Conservation (phyloP, 768 basidiomycete genomes). For the Candolleomyces efflorescens region DNA sequence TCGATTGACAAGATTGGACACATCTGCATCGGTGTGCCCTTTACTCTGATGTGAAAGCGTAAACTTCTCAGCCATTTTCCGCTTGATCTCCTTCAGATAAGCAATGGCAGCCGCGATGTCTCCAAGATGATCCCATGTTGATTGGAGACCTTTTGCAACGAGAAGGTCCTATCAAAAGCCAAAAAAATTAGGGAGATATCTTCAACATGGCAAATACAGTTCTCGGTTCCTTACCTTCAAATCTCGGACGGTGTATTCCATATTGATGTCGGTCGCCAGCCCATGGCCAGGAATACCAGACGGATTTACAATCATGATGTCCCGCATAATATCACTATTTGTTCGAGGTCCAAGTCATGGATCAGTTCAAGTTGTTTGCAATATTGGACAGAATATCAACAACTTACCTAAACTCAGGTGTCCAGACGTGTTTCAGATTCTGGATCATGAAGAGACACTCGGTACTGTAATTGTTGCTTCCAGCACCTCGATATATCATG, state of each 20-base stretch:
- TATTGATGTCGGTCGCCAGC: conserved; percentile 19
- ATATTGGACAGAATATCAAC: neutral
- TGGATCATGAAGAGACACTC: conserved; percentile 16
- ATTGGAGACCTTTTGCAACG: neutral
- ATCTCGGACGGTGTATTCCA: conserved; percentile 22
- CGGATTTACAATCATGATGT: conserved; percentile 24
- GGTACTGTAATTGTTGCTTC: neutral
- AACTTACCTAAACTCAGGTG: conserved; percentile 18
- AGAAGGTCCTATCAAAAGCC: conserved; percentile 19
- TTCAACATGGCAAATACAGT: neutral
- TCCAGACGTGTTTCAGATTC: conserved; percentile 26
- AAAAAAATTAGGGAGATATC: no score
- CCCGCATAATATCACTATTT: conserved; percentile 24
- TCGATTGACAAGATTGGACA: neutral
- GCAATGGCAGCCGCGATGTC: neutral
- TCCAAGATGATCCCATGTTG: neutral
- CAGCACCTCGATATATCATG: neutral
- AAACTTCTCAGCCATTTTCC: neutral
- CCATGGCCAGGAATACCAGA: conserved; percentile 21
- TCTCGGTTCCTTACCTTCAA: no score
- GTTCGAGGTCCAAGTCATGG: no score
- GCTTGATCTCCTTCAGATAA: neutral
- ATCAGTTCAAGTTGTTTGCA: no score
- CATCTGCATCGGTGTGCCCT: neutral
- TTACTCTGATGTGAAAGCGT: neutral